Conservation (phyloP, 352 stramenopile genomes). For the Blastocystis sp. region DNA sequence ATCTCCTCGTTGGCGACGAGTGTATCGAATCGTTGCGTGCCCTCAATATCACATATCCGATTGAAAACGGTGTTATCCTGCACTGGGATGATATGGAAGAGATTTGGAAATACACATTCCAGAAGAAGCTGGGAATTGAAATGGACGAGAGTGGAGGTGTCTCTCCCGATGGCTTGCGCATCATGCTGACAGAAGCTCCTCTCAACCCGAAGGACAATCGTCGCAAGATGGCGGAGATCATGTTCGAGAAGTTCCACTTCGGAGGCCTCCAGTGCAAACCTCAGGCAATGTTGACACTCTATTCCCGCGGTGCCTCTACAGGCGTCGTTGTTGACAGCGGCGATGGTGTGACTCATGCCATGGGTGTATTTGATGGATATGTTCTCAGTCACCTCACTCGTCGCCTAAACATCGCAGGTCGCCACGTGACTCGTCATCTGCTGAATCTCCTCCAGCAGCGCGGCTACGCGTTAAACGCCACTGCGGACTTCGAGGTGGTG, state of each 20-base stretch:
- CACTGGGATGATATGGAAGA: conserved; percentile 95
- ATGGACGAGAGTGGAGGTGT: conserved; percentile 64
- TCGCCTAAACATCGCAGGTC: conserved; percentile 80
- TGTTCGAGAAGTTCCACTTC: conserved; percentile 87
- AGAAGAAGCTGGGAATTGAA: conserved; percentile 77
- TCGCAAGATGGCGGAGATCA: conserved; percentile 80
- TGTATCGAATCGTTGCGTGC: conserved; percentile 68
- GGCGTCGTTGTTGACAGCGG: conserved; percentile 84
- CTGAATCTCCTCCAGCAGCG: conserved; percentile 84
- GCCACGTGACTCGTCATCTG: conserved; percentile 87
- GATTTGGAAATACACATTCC: conserved; percentile 91
- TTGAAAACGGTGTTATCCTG: conserved; percentile 90
- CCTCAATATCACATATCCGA: conserved; percentile 71
- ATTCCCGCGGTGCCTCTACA: conserved; percentile 75
- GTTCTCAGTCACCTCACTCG: conserved; percentile 81
- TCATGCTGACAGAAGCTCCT: conserved; percentile 83
- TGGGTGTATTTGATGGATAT: conserved; percentile 78
- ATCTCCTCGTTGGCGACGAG: conserved; percentile 85
- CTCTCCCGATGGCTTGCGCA: conserved; percentile 72
- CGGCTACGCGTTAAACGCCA: conserved; percentile 83
- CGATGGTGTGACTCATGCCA: conserved; percentile 84
- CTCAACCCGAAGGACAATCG: conserved; percentile 84
- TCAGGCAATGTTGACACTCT: conserved; percentile 85
- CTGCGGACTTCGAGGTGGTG: conserved; percentile 83
- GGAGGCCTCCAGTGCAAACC: conserved; percentile 80